These are phyloP conservation scores for Polygonum aviculare DNA, from an alignment of 148 eudicot species.

Conservation along the genomic window DNA sequence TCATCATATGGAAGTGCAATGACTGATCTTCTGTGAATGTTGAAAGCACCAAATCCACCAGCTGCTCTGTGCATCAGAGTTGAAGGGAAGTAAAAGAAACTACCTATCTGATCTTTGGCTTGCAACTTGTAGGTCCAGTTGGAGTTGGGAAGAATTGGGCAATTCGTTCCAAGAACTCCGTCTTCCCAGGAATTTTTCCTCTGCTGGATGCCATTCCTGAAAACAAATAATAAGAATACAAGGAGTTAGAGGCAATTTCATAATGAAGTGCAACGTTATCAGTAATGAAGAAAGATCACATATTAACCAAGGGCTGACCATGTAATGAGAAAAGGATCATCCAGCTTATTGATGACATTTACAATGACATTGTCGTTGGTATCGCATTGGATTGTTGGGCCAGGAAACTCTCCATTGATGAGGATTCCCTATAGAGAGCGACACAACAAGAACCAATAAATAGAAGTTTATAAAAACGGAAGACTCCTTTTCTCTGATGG, in stretches of 20 bases:
- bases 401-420: slow-evolving; percentile 75
- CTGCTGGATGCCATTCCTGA: slow-evolving; percentile 72
- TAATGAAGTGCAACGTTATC: background rate
- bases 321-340: slow-evolving; percentile 71
- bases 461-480: background rate
- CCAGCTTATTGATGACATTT: slow-evolving; percentile 47
- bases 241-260: too few relatives aligned
- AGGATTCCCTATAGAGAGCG: slow-evolving; percentile 48
- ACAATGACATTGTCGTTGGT: slow-evolving; percentile 70
- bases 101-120: slow-evolving; percentile 78
- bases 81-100: slow-evolving; percentile 60
- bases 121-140: slow-evolving; percentile 78
- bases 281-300: background rate
- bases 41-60: slow-evolving; percentile 68
- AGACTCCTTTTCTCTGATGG: background rate
- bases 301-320: slow-evolving; percentile 39
- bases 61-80: slow-evolving; percentile 55
- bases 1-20: slow-evolving; percentile 49
- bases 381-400: slow-evolving; percentile 43
- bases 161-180: slow-evolving; percentile 81
- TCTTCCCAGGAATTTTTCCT: slow-evolving; percentile 77
- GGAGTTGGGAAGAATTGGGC: slow-evolving; percentile 66
- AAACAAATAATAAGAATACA: background rate
- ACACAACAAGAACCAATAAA: background rate
- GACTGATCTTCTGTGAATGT: slow-evolving; percentile 34